phyloP scores from a whole-genome alignment of 306 rosid genomes.

The Sphenostylis stenocarpa region DNA sequence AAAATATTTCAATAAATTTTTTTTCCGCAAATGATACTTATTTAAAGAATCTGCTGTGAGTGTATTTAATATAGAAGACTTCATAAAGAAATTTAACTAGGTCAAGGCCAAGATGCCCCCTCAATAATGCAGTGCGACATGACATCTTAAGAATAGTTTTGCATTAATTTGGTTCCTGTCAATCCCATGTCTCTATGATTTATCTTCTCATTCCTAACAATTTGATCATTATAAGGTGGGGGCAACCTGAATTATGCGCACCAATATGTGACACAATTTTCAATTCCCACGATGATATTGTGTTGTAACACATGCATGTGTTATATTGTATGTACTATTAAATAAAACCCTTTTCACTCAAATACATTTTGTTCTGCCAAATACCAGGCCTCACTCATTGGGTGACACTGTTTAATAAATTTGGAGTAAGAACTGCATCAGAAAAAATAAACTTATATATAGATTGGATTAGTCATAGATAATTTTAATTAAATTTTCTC shows the following conservation, averaged over 20 bases:
- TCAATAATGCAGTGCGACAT: conserved; percentile 30
- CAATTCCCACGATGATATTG: not conserved
- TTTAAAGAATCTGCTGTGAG: not conserved
- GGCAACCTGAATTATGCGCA: not conserved
- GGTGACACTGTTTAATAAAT: too few species aligned
- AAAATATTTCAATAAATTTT: too few species aligned
- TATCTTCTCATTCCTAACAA: not conserved
- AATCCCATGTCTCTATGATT: not conserved
- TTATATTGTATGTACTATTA: not conserved
- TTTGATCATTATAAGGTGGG: conserved; percentile 1
- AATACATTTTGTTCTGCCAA: not conserved
- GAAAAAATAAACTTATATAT: too few species aligned
- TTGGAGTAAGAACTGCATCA: too few species aligned
- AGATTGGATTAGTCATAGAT: too few species aligned
- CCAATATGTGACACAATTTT: not conserved
- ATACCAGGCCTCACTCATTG: too few species aligned
- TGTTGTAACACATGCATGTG: too few species aligned
- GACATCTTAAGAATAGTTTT: not conserved
- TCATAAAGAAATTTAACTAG: not conserved
- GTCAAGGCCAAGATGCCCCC: conserved; percentile 20
- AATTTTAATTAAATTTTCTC: too few species aligned
- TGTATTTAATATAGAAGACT: not conserved
- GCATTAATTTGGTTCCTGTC: conserved; percentile 5
- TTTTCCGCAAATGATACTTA: too few species aligned
- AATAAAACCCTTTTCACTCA: not conserved